These are phyloP conservation scores for Lachnellula hyalina DNA, from an alignment of 2,329 filamentous ascomycete genomes.

Conservation along the genomic window DNA sequence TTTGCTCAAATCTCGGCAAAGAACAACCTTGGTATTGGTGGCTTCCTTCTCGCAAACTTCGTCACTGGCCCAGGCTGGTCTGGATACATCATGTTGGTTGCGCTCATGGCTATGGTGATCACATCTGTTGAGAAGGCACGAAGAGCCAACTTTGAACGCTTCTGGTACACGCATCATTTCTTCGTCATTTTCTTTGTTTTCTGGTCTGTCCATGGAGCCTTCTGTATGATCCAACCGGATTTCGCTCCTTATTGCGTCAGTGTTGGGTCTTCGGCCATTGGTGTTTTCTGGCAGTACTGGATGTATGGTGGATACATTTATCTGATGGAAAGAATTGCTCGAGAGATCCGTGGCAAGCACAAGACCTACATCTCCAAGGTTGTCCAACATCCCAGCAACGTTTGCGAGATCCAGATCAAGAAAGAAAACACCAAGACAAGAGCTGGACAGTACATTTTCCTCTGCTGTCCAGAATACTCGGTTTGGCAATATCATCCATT, in stretches of 20 bases:
- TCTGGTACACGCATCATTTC: slow-evolving; percentile 88
- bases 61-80: slow-evolving; percentile 79
- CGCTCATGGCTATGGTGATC: slow-evolving; percentile 70
- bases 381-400: slow-evolving; percentile 82
- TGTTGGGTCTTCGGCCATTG: slow-evolving; percentile 58
- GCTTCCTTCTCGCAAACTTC: slow-evolving; percentile 72
- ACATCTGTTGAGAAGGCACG: slow-evolving; percentile 75
- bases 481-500: slow-evolving; percentile 89
- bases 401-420: slow-evolving; percentile 88
- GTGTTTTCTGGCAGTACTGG: slow-evolving; percentile 89
- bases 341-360: slow-evolving; percentile 74
- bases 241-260: slow-evolving; percentile 72
- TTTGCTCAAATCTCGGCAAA: slow-evolving; percentile 70
- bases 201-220: slow-evolving; percentile 84
- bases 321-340: slow-evolving; percentile 70
- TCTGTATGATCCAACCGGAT: slow-evolving; percentile 87
- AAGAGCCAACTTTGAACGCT: slow-evolving; percentile 78
- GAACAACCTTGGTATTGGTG: slow-evolving; percentile 72
- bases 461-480: slow-evolving; percentile 80
- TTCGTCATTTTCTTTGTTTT: slow-evolving; percentile 87
- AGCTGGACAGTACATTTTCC: slow-evolving; percentile 83
- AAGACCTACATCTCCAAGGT: slow-evolving; percentile 86
- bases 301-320: slow-evolving; percentile 79
- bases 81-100: slow-evolving; percentile 77
- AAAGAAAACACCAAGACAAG: slow-evolving; percentile 79